These are phyloP conservation scores for Escallonia rubra DNA, from an alignment of 129 eudicot species.

Conservation along the genomic window DNA sequence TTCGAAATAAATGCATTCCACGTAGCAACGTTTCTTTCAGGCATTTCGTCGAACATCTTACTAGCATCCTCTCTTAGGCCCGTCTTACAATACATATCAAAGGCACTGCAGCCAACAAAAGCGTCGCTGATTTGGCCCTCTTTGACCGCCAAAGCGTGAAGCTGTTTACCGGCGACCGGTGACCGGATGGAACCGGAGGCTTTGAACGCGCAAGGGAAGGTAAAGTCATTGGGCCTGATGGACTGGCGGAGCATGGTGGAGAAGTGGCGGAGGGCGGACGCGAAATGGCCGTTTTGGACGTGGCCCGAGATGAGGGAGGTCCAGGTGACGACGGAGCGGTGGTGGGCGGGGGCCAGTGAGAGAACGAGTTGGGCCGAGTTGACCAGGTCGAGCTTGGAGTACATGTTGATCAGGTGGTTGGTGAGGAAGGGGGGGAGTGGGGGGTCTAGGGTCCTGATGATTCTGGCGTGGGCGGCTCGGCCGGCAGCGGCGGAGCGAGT, in stretches of 20 bases:
- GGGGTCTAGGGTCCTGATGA: conserved; percentile 40
- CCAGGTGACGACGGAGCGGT: conserved; percentile 86
- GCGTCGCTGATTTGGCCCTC: conserved; percentile 32
- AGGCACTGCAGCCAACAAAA: conserved; percentile 68
- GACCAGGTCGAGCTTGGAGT: conserved; percentile 70
- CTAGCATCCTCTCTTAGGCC: conserved; percentile 39
- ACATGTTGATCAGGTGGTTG: conserved; percentile 81
- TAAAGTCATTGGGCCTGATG: conserved; percentile 64
- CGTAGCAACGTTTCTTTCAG: conserved; percentile 55
- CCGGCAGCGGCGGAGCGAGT: conserved; percentile 43
- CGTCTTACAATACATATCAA: conserved; percentile 66
- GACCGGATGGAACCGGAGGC: conserved; percentile 41
- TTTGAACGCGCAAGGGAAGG: conserved; percentile 70
- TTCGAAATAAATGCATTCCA: conserved; percentile 72
- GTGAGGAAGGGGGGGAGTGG: conserved; percentile 50
- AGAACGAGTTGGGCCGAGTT: conserved; percentile 51
- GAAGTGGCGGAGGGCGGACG: conserved; percentile 45
- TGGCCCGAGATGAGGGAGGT: conserved; percentile 65
- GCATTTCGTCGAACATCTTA: conserved; percentile 81
- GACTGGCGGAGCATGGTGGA: conserved; percentile 39
- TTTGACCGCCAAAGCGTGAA: conserved; percentile 50
- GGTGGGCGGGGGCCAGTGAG: conserved; percentile 40
- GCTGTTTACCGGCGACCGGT: conserved; percentile 32
- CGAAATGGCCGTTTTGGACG: conserved; percentile 63
- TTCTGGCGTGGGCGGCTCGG: conserved; percentile 63